These are phyloP conservation scores for Biscogniauxia mediterranea DNA, from an alignment of 2,329 filamentous ascomycete species.

Conservation along the genomic window DNA sequence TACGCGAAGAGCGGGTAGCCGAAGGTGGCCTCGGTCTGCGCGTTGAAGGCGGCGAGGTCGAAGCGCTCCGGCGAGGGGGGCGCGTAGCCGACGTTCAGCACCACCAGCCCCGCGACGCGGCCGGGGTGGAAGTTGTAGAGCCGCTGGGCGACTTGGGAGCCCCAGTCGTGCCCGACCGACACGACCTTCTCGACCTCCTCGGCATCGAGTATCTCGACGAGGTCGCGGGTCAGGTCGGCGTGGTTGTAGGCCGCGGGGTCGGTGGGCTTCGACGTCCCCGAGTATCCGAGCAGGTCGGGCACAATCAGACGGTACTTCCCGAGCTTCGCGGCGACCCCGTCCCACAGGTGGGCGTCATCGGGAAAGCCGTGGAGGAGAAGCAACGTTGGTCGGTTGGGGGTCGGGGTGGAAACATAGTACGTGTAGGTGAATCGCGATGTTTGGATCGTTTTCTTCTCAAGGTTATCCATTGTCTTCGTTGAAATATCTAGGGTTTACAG, in stretches of 20 bases:
- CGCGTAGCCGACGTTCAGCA: slow-evolving; percentile 43
- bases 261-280: slow-evolving; percentile 40
- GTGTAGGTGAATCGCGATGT: slow-evolving; percentile 38
- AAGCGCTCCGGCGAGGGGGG: slow-evolving; percentile 26
- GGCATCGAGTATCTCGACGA: slow-evolving; percentile 39
- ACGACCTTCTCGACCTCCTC: slow-evolving; percentile 37
- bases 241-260: slow-evolving; percentile 37
- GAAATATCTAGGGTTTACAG: no score
- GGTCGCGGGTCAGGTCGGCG: slow-evolving; percentile 36
- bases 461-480: slow-evolving; percentile 17
- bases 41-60: slow-evolving; percentile 5
- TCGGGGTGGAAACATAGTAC: slow-evolving; percentile 36
- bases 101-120: slow-evolving; percentile 39
- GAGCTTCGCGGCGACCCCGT: slow-evolving; percentile 32
- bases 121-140: slow-evolving; percentile 41
- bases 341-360: slow-evolving; percentile 45
- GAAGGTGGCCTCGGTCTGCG: neutral
- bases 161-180: slow-evolving; percentile 51
- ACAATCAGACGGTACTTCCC: slow-evolving; percentile 32
- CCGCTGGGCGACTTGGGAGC: slow-evolving; percentile 38
- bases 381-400: slow-evolving; percentile 31
- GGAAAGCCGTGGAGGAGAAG: slow-evolving; percentile 51
- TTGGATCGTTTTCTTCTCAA: slow-evolving; percentile 29
- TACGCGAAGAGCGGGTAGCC: slow-evolving; percentile 9
- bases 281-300: slow-evolving; percentile 39